A percentile compares a stretch with the other conserved stretches of the same genome.
These are phyloP conservation scores for Carex parvula DNA, from an alignment of 176 grass and related monocot species.

Conservation along the genomic window DNA sequence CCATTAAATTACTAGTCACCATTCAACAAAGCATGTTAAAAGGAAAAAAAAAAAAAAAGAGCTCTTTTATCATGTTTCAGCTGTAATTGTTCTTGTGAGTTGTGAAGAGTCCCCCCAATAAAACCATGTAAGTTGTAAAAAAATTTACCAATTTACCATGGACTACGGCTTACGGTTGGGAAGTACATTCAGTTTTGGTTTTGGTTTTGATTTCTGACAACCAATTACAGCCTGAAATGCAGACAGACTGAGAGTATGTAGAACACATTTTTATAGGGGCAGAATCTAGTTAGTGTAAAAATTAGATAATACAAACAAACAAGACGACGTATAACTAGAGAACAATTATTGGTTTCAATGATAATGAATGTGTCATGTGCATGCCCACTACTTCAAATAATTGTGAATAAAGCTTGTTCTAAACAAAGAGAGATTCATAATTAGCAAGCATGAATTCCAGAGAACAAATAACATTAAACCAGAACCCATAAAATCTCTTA, in stretches of 20 bases:
- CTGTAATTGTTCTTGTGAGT: not conserved
- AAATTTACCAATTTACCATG: not conserved
- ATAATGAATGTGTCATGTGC: conserved; percentile 22
- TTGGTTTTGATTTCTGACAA: not conserved
- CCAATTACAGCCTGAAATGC: conserved; percentile 4
- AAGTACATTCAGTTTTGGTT: not conserved
- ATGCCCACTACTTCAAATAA: not conserved
- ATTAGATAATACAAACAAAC: conserved; percentile 6
- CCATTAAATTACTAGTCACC: not conserved
- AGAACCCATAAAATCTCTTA: conserved; percentile 3
- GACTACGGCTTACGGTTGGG: not conserved
- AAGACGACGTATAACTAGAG: not conserved
- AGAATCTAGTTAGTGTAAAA: not conserved
- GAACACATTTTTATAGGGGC: not conserved
- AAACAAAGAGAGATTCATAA: conserved; percentile 4
- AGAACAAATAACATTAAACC: not conserved
- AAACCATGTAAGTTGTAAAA: not conserved
- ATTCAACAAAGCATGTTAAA: conserved; percentile 11
- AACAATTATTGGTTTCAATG: conserved; percentile 24
- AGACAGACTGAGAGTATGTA: not conserved
- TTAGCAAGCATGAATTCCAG: not conserved
- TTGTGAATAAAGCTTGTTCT: not conserved
- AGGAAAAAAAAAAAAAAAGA: not conserved
- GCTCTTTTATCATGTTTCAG: not conserved
- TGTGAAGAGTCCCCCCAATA: not conserved